Evolutionary conservation across 1,284 basidiomycete species (phyloP).

Genomic region (Heterobasidion parviporum): DNA sequence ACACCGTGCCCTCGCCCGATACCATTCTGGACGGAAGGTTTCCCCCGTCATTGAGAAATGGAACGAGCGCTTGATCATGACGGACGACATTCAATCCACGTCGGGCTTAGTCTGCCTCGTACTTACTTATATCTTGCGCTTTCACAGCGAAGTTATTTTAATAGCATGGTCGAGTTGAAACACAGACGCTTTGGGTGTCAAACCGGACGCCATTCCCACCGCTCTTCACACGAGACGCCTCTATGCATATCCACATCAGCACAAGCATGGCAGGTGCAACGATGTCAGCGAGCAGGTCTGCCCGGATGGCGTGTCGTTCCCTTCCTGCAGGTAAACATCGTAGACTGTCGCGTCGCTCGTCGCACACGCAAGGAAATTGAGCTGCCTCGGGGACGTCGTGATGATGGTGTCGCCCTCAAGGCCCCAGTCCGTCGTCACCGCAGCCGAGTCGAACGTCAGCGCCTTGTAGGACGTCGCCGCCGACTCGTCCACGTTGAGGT

Average conservation of each 20-base stretch:
- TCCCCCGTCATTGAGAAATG: constrained; percentile 8
- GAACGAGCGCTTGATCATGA: not conserved
- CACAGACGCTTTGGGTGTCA: too few relatives aligned
- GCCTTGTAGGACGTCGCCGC: constrained; percentile 41
- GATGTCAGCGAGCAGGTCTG: constrained; percentile 36
- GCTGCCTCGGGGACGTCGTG: constrained; percentile 38
- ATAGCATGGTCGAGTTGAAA: too few relatives aligned
- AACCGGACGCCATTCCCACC: too few relatives aligned
- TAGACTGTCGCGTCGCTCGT: constrained; percentile 33
- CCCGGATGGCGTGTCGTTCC: constrained; percentile 40
- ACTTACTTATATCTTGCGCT: not conserved
- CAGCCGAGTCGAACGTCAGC: constrained; percentile 35
- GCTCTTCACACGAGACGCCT: too few relatives aligned
- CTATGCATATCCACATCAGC: constrained; percentile 19
- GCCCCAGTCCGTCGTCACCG: constrained; percentile 46
- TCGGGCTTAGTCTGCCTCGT: not conserved
- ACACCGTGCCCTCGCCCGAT: constrained; percentile 30
- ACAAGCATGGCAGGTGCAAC: constrained; percentile 46
- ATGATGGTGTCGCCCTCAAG: constrained; percentile 56
- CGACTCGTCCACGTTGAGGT: constrained; percentile 37
- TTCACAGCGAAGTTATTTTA: too few relatives aligned
- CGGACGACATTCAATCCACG: not conserved
- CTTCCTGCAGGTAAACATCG: constrained; percentile 42
- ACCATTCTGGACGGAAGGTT: constrained; percentile 30
- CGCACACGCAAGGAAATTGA: constrained; percentile 50